phyloP scores from a whole-genome alignment of 768 basidiomycete species.

The Mycena rebaudengoi region DNA sequence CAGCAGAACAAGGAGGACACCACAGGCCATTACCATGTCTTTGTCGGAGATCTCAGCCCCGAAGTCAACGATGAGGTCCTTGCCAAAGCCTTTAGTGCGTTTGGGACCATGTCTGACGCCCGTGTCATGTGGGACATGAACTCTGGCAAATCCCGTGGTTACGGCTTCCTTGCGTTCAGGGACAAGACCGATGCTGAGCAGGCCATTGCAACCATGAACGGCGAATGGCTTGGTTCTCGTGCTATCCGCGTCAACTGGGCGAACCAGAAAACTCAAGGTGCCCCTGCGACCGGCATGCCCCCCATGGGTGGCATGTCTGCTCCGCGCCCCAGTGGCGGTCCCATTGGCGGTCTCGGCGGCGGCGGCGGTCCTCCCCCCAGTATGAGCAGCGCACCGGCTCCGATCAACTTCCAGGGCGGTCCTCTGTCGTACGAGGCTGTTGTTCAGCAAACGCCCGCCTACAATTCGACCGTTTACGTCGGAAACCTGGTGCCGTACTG shows the following conservation, averaged over 20 bases:
- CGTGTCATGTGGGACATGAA: conserved; percentile 99
- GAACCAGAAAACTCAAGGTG: conserved; percentile 96
- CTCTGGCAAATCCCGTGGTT: conserved; percentile 97
- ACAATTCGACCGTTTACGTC: conserved; percentile 97
- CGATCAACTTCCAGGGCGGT: conserved; percentile 90
- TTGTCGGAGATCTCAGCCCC: conserved; percentile 99
- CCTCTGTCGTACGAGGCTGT: conserved; percentile 94
- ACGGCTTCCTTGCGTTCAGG: conserved; percentile 97
- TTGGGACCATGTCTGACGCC: conserved; percentile 96
- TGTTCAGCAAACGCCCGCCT: conserved; percentile 90
- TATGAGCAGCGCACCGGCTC: conserved; percentile 77
- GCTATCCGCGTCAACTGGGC: conserved; percentile 99
- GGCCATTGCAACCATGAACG: conserved; percentile 99
- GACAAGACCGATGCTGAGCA: conserved; percentile 99
- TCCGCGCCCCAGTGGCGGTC: conserved; percentile 53
- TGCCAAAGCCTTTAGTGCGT: conserved; percentile 95
- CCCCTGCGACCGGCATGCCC: conserved; percentile 39
- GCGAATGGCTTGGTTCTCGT: conserved; percentile 97
- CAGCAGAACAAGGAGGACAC: conserved; percentile 99
- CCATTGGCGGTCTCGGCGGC: too few relatives aligned
- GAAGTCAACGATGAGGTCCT: conserved; percentile 99
- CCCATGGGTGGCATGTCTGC: conserved; percentile 35
- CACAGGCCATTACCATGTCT: conserved; percentile 96
- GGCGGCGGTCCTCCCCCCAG: conserved; percentile 40
- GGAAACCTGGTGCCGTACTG: conserved; percentile 98